Percentiles rank a stretch among this genome's conserved stretches.
Conservation (phyloP, 441 rosid species). For the Erysimum pusillum region DNA sequence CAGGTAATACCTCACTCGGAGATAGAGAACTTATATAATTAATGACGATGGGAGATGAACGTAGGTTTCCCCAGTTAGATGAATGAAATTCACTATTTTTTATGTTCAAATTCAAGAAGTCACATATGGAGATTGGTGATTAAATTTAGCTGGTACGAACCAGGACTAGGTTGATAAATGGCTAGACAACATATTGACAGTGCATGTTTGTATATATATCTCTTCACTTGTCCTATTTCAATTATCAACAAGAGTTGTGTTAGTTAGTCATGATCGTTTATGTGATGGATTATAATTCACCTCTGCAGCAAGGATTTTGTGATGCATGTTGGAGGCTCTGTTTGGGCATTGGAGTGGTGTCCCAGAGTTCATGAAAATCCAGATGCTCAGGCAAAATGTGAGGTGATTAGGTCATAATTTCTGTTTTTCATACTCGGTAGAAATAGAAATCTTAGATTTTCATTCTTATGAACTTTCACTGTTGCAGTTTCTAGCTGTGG, state of each 20-base stretch:
- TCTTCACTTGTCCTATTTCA: conserved; percentile 25
- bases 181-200: conserved; percentile 13
- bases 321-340: conserved; percentile 87
- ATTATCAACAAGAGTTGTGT: background rate
- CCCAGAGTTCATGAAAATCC: conserved; percentile 67
- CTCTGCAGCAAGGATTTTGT: conserved; percentile 83
- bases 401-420: conserved; percentile 59
- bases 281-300: conserved; percentile 21
- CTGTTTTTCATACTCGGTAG: background rate
- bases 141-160: conserved; percentile 9
- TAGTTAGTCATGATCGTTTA: conserved; percentile 7
- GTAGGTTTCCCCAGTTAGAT: conserved; percentile 3
- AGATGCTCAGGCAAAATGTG: conserved; percentile 60
- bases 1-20: conserved; percentile 52
- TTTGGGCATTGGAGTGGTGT: conserved; percentile 97
- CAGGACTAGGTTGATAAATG: conserved; percentile 17
- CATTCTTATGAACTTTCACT: conserved; percentile 6
- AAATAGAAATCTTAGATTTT: conserved; percentile 22
- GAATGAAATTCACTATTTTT: conserved; percentile 11
- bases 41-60: conserved; percentile 15
- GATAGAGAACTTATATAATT: conserved; percentile 18
- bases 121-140: background rate
- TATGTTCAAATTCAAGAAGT: background rate
- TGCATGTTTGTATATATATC: conserved; percentile 27
- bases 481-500: conserved; percentile 82